Evolutionary conservation across 176 grass and related monocot species (phyloP), one percentile per base, ranked within the genome.

Genomic region (Elaeis guineensis): DNA sequence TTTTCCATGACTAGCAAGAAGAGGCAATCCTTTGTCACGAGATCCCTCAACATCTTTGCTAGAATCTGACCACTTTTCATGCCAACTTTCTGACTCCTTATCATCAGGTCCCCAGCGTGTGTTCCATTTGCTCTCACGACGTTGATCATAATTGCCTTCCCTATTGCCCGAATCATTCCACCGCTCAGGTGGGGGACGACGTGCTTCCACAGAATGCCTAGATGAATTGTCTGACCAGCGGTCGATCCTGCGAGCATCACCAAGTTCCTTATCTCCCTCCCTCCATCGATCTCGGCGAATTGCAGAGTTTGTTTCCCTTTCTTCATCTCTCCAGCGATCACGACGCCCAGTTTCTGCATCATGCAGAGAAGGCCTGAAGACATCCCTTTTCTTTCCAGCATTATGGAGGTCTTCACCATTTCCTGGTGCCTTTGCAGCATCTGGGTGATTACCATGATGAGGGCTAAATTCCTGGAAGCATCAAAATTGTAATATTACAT

Each of bases 251-350:
- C 56, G 86, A 51, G 59, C 19, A 76, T 95, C 86, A 65, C 72
- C 80, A 50, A 71, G 82, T 79, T 90, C 87, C 67, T 86, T 84
- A 15, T 96, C 84, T 20, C 75, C 78, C 65, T 83, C 86, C 84
- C 76, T 89, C 87, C 87, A 78, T 32, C 74, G 75, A 63, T 67
- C 78, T 62, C 87, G 90, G 65, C 88, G 77, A 68, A 67, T 77
- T 62, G 75, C 75, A 44, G 83, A 75, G 81, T 82, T 96, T 65
- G 80, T 81, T 67, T 99, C 94, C 51, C 94, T 81, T 74, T 99
- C 94, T 72, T 99, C 94, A 58, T 99, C 94, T 25, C 82, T 85
- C 94, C 94, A 99, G n/a, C 82, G 84, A 39, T 90, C 87, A 59
- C 63, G 70, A 28, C 76, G 77, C 21, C 70, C 94, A 81, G 71